A percentile compares a stretch with the other conserved stretches of the same genome.
These are phyloP conservation scores for Deakozyma indianensis DNA, from an alignment of 805 yeast species.

Conservation along the genomic window DNA sequence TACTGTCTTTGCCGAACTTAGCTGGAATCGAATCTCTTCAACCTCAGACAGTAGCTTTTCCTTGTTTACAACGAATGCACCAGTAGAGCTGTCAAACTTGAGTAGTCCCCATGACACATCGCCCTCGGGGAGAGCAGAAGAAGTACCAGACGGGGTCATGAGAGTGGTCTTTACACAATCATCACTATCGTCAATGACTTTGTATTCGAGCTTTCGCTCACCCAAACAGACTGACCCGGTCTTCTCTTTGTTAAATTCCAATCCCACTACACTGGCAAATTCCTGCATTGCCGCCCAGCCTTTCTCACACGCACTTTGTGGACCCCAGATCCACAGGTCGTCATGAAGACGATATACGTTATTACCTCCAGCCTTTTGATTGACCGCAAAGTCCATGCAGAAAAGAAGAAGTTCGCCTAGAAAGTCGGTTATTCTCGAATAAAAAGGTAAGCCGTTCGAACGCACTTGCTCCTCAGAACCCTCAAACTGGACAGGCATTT, in stretches of 20 bases:
- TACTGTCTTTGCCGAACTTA: neutral
- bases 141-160: neutral
- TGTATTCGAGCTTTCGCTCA: neutral
- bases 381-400: conserved; percentile 2
- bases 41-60: neutral
- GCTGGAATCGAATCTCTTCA: conserved; percentile 2
- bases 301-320: neutral
- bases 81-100: neutral
- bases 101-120: neutral
- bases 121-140: neutral
- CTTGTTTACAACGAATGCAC: neutral
- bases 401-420: conserved; percentile 1
- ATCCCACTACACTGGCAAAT: neutral
- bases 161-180: neutral
- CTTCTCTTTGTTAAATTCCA: conserved; percentile 2
- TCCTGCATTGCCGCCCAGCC: conserved; percentile 1
- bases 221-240: neutral
- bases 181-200: neutral
- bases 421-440: neutral
- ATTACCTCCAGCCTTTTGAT: neutral
- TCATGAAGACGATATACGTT: neutral
- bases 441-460: neutral
- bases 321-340: conserved; percentile 2
- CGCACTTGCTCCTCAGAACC: neutral
- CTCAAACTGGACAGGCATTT: neutral